These are phyloP conservation scores for Epicoccum nigrum DNA, from an alignment of 2,329 filamentous ascomycete species.

Conservation along the genomic window DNA sequence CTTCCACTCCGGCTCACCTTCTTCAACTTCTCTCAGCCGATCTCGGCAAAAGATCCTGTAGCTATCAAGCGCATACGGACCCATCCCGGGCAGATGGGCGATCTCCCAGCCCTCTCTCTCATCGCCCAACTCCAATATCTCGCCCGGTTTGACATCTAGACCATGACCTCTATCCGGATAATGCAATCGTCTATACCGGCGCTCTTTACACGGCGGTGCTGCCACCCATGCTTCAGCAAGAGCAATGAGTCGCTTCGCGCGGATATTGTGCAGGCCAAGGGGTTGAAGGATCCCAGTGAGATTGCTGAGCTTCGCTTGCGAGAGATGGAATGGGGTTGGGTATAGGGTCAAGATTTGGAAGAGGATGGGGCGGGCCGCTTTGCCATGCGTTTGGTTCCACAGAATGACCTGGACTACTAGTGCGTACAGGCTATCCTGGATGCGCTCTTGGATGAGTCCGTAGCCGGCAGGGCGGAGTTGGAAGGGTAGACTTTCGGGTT, in stretches of 20 bases:
- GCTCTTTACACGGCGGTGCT: slow-evolving; percentile 64
- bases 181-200: slow-evolving; percentile 62
- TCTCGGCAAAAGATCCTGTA: slow-evolving; percentile 96
- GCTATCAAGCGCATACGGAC: slow-evolving; percentile 80
- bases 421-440: slow-evolving; percentile 76
- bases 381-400: slow-evolving; percentile 79
- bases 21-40: slow-evolving; percentile 64
- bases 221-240: slow-evolving; percentile 73
- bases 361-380: slow-evolving; percentile 76
- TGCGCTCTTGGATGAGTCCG: slow-evolving; percentile 82
- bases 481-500: slow-evolving; percentile 30
- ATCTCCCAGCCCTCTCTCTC: slow-evolving; percentile 74
- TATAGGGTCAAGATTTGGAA: slow-evolving; percentile 71
- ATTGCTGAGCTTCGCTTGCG: slow-evolving; percentile 37
- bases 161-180: slow-evolving; percentile 32
- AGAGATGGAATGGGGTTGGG: slow-evolving; percentile 69
- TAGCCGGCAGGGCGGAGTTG: slow-evolving; percentile 55
- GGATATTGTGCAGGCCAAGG: slow-evolving; percentile 45
- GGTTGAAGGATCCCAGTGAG: slow-evolving; percentile 29
- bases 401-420: slow-evolving; percentile 84
- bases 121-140: slow-evolving; percentile 42
- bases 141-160: slow-evolving; percentile 53
- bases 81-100: slow-evolving; percentile 77
- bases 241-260: slow-evolving; percentile 70
- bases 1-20: slow-evolving; percentile 88